Evolutionary conservation across 2,329 filamentous ascomycete genomes (phyloP), one percentile per base, ranked within the genome.

Genomic region (Orbilia quercus): DNA sequence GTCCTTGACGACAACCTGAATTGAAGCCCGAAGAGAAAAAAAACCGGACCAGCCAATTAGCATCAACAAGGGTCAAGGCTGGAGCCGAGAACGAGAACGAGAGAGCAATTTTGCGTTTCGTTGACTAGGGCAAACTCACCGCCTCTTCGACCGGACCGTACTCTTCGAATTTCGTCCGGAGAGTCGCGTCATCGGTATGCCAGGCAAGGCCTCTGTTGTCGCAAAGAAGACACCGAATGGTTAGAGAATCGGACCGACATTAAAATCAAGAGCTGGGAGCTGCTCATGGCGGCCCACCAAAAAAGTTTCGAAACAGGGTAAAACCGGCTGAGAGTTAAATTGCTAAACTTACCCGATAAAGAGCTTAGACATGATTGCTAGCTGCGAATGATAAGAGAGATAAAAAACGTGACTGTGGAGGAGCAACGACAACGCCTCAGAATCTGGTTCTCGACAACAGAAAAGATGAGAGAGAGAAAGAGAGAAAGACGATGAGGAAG

Each of bases 1-100:
- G 82, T 99, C 94, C 84, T 96, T 98, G 79, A 98, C 93, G 77
- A 99, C 94, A 75, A 96, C 91, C 94, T 98, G 50, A 12, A 50
- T 44, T 64, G 16, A 63, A 45, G 45, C 47, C 63, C 40, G 48
- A 31, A 9, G n/a, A n/a, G n/a, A n/a, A 31, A 79, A 62, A 73
- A 57, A 57, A 75, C 62, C 55, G 74, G 54, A 44, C 22, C 54
- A 57, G 60, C 55, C 50, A 48, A 73, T 73, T 66, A 73, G 69
- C 57, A 60, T 73, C 60, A 66, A 66, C 69, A 60, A 73, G 69
- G 69, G 60, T 73, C 59, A 57, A 51, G 69, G 69, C 69, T 60
- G 69, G 69, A 73, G 69, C 69, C 69, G 69, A 73, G 69, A 73
- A 45, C 25, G 36, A 58, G 7, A 42, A 12, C 3, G 28, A 12